Conservation (phyloP, 768 basidiomycete genomes). For the Leccinum fibrillosum region DNA sequence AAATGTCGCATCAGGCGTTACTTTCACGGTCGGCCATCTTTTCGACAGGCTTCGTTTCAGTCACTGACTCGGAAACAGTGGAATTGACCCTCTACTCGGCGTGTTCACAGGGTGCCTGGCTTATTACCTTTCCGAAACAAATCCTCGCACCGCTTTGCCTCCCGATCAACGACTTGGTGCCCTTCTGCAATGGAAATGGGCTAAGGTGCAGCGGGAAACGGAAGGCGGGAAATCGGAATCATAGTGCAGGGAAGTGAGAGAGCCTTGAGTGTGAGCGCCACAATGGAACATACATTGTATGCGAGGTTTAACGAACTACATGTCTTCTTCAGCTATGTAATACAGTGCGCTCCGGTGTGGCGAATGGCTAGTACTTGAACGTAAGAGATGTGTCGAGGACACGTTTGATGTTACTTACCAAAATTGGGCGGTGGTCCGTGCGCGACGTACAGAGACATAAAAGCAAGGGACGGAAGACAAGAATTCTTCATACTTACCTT, state of each 20-base stretch:
- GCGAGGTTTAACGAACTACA: background rate
- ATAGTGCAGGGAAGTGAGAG: background rate
- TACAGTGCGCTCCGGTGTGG: background rate
- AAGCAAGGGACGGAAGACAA: background rate
- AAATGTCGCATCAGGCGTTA: slow-evolving; percentile 43
- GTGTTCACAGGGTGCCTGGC: slow-evolving; percentile 76
- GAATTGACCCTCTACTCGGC: slow-evolving; percentile 70
- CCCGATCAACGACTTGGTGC: slow-evolving; percentile 51
- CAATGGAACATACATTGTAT: background rate
- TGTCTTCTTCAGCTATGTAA: background rate
- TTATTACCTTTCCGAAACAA: slow-evolving; percentile 75
- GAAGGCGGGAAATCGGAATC: background rate
- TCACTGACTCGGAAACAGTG: slow-evolving; percentile 35
- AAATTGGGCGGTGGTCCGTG: slow-evolving; percentile 23
- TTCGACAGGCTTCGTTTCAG: background rate
- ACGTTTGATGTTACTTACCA: background rate
- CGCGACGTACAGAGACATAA: slow-evolving; percentile 11
- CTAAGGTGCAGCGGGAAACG: slow-evolving; percentile 33
- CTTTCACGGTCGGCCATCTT: slow-evolving; percentile 29
- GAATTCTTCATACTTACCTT: slow-evolving; percentile 52
- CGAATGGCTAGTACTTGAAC: background rate
- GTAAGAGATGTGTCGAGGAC: background rate
- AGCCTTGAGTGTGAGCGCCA: background rate
- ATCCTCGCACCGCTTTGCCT: slow-evolving; percentile 67
- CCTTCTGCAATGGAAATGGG: slow-evolving; percentile 68